A percentile compares a stretch with the other conserved stretches of the same genome.
Conservation (phyloP, 2,329 filamentous ascomycete species). For the Nectriaceae sp. region DNA sequence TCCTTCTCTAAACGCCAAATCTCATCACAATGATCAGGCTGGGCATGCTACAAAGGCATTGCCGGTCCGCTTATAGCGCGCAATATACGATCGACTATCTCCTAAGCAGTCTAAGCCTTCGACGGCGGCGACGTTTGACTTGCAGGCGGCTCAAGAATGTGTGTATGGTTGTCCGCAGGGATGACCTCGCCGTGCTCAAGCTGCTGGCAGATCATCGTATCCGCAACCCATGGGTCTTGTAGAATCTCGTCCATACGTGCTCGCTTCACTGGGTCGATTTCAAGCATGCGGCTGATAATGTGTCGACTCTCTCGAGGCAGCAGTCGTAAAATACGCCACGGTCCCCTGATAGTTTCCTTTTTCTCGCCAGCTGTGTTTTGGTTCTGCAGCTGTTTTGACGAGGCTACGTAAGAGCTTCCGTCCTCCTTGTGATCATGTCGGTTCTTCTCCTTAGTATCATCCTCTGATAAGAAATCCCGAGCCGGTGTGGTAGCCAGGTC, state of each 20-base stretch:
- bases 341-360: constrained; percentile 84
- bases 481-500: constrained; percentile 42
- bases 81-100: background rate
- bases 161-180: constrained; percentile 75
- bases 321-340: constrained; percentile 84
- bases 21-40: constrained; percentile 5
- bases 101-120: constrained; percentile 11
- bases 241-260: constrained; percentile 86
- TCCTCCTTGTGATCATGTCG: constrained; percentile 16
- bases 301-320: constrained; percentile 87
- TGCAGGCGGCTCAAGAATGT: constrained; percentile 77
- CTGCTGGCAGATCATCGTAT: constrained; percentile 82
- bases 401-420: constrained; percentile 5
- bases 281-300: constrained; percentile 90
- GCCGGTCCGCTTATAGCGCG: no score
- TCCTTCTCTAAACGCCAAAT: constrained; percentile 27
- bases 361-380: constrained; percentile 43
- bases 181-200: constrained; percentile 69
- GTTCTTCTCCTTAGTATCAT: constrained; percentile 29
- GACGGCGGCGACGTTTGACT: constrained; percentile 36
- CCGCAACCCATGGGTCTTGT: constrained; percentile 86
- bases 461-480: constrained; percentile 42
- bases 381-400: constrained; percentile 6
- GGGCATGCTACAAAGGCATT: no score
- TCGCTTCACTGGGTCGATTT: constrained; percentile 79